A percentile compares a stretch with the other conserved stretches of the same genome.
Conservation (phyloP, 768 basidiomycete genomes). For the Serendipita sp. region DNA sequence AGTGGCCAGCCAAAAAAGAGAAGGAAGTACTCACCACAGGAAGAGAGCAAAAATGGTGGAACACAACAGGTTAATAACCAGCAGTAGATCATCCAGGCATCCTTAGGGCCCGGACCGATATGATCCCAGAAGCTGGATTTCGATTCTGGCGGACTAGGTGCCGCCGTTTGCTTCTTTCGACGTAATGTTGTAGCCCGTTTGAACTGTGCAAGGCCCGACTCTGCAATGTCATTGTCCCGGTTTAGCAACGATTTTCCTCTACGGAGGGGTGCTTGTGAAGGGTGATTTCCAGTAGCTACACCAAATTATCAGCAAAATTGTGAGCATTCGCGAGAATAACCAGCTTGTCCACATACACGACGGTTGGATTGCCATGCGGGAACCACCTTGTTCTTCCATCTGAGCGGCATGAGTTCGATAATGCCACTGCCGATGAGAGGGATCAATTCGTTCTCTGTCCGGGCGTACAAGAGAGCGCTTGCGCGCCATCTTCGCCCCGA, state of each 20-base stretch:
- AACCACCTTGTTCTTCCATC: conserved; percentile 44
- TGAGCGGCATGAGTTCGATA: conserved; percentile 78
- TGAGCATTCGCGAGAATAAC: conserved; percentile 13
- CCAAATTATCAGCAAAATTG: conserved; percentile 9
- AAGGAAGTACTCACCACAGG: conserved; percentile 49
- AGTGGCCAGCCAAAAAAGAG: background rate
- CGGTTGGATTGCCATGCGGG: conserved; percentile 53
- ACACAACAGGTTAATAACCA: conserved; percentile 67
- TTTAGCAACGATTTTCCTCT: conserved; percentile 82
- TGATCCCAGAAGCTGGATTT: conserved; percentile 46
- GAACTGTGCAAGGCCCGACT: conserved; percentile 85
- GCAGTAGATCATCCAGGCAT: conserved; percentile 92
- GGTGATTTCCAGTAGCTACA: conserved; percentile 65
- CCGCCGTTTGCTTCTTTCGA: conserved; percentile 37
- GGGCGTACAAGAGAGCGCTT: conserved; percentile 89
- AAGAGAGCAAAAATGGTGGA: conserved; percentile 57
- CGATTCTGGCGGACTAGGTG: conserved; percentile 25
- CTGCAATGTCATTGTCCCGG: conserved; percentile 78
- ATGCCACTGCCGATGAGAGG: conserved; percentile 85
- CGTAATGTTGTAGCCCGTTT: conserved; percentile 70
- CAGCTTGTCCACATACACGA: conserved; percentile 45
- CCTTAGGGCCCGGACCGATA: conserved; percentile 73
- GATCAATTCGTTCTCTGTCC: conserved; percentile 92
- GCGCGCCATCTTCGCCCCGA: conserved; percentile 41
- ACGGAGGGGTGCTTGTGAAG: conserved; percentile 41